Base-by-base conservation (phyloP, 1,139 yeast genomes). In the Pichia sp. region DNA sequence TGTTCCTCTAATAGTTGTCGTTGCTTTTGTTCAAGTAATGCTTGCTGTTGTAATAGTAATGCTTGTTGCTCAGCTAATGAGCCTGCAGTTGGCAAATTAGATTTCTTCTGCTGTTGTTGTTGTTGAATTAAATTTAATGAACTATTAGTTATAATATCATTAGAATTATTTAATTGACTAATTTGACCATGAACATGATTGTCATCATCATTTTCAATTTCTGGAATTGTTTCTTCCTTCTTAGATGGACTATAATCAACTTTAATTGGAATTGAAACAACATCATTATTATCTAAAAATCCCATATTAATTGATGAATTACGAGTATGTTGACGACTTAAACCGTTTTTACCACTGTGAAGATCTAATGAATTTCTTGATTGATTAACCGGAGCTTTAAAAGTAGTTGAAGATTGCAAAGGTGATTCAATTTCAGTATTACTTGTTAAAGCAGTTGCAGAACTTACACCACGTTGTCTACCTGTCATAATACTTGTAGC, bases 1-100 rank as follows among this genome's bases (percentile, higher is more conserved):
- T 51, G 54, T 40, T 49, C 50, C 35, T 51, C 47, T 9, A 49
- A 34, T 30, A 51, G 32, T 30, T 47, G 50, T 23, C 47, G 47
- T 40, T 50, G 52, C 27, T 51, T 49, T 39, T 51, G 47, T 39
- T 51, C 54, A 20, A 51, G 44, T n/a, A 47, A 25, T 4, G 52
- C 50, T 27, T 49, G 52, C 31, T 51, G 51, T 29, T 50, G 50
- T 24, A 47, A 32, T 25, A 51, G 36, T 22, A 40, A 35, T 10
- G 48, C 42, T 31, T 51, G 52, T 36, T 51, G 51, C 31, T 45
- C 51, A 27, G 46, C 46, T 9, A 47, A 29, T 29, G 50, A 41
- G 12, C n/a, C 29, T 16, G 40, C 12, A 22, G 8, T 35, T 30
- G 22, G 8, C 6, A 30, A 30, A 22, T 22, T 32, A 22, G n/a